A percentile compares a stretch with the other conserved stretches of the same genome.
Conservation (phyloP, 108 stramenopile species). For the Poteriospumella lacustris region DNA sequence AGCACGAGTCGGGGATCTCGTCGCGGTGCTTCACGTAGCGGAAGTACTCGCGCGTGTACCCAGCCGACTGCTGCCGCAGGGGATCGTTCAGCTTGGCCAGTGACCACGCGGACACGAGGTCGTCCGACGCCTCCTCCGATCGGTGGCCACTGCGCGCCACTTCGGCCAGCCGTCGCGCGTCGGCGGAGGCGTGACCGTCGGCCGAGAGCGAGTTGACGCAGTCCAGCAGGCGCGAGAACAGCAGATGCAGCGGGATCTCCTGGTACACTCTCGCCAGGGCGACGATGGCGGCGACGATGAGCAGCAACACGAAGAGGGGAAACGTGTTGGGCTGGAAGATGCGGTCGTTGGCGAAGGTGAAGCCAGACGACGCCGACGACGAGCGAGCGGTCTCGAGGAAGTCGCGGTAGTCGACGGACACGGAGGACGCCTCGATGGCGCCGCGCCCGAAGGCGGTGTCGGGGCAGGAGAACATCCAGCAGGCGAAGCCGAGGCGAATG, state of each 20-base stretch:
- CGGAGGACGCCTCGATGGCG: neutral
- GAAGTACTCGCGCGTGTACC: neutral
- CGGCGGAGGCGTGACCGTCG: neutral
- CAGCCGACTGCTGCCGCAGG: neutral
- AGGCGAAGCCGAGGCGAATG: constrained; percentile 4
- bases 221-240: neutral
- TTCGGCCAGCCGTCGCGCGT: neutral
- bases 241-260: neutral
- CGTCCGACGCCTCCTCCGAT: too few species aligned
- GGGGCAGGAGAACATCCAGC: constrained; percentile 14
- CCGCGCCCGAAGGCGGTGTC: neutral
- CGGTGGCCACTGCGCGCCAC: too few species aligned
- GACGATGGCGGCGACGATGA: neutral
- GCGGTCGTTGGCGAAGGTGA: neutral
- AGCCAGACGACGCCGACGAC: neutral
- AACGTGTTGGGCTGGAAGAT: neutral
- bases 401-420: neutral
- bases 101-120: neutral
- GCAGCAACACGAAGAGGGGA: neutral
- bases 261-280: neutral
- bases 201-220: neutral
- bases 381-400: neutral
- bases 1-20: neutral
- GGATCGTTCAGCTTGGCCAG: neutral
- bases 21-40: neutral